These are phyloP conservation scores for Colletotrichum australisinense DNA, from an alignment of 2,329 filamentous ascomycete genomes.

Conservation along the genomic window DNA sequence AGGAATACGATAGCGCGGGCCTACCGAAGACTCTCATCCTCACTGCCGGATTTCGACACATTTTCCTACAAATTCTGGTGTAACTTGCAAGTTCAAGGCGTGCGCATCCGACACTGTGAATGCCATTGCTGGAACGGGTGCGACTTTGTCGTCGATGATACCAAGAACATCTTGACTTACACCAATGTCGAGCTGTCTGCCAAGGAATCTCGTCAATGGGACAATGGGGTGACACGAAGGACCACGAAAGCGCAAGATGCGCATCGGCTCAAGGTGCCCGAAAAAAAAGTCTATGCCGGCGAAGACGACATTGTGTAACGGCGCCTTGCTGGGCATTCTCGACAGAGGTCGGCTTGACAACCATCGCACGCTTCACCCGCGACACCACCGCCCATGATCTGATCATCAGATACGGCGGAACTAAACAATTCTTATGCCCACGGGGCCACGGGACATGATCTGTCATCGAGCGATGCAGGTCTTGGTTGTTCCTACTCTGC, in stretches of 20 bases:
- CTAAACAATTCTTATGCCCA: neutral
- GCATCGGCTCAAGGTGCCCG: too few relatives aligned
- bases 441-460: neutral
- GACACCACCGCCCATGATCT: neutral
- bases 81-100: neutral
- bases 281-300: neutral
- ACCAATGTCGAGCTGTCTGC: neutral
- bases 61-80: neutral
- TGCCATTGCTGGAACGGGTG: neutral
- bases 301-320: neutral
- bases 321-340: neutral
- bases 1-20: neutral
- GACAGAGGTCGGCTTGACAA: slow-evolving; percentile 1
- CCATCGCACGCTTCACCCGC: neutral
- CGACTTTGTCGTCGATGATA: neutral
- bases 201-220: neutral
- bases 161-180: neutral
- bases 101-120: neutral
- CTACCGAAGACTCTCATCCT: neutral
- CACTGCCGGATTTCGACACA: neutral
- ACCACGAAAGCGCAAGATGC: too few relatives aligned
- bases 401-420: slow-evolving; percentile 6
- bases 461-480: neutral
- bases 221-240: neutral
- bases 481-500: neutral